Conservation (phyloP, 2,329 filamentous ascomycete species). For the Furcasterigmium furcatum region DNA sequence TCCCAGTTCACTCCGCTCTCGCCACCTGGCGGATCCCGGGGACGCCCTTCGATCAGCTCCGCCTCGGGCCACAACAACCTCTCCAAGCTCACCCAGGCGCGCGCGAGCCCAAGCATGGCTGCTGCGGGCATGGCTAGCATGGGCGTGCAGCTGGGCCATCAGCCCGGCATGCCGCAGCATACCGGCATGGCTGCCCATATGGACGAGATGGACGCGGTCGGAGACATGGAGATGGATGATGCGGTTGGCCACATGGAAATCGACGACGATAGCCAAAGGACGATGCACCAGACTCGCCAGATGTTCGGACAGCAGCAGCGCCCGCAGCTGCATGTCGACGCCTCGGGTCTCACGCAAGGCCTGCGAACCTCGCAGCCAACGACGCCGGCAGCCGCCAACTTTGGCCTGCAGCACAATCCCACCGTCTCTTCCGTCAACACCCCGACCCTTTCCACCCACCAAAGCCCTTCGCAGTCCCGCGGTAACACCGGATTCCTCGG, state of each 20-base stretch:
- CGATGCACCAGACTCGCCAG: slow-evolving; percentile 68
- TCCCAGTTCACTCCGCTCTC: slow-evolving; percentile 28
- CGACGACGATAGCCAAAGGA: slow-evolving; percentile 58
- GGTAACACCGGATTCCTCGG: slow-evolving; percentile 29
- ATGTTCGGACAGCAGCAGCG: slow-evolving; percentile 63
- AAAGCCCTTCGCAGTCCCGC: slow-evolving; percentile 51
- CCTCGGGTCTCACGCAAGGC: slow-evolving; percentile 72
- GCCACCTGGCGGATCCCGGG: slow-evolving; percentile 9
- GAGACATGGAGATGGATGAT: slow-evolving; percentile 97
- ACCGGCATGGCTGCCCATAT: slow-evolving; percentile 36
- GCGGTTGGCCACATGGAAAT: slow-evolving; percentile 64
- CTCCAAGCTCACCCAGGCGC: slow-evolving; percentile 1
- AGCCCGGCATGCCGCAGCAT: slow-evolving; percentile 33
- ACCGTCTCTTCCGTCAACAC: slow-evolving; percentile 98
- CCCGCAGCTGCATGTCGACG: slow-evolving; percentile 77
- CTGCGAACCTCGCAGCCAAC: slow-evolving; percentile 82
- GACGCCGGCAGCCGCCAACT: slow-evolving; percentile 74
- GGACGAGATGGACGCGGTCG: slow-evolving; percentile 78
- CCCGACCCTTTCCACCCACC: slow-evolving; percentile 80
- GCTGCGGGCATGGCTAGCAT: slow-evolving; percentile 9
- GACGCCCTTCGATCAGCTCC: slow-evolving; percentile 7
- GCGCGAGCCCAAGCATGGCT: slow-evolving; percentile 2
- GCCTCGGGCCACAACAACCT: slow-evolving; percentile 9
- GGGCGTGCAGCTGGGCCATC: slow-evolving; percentile 25
- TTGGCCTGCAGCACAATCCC: slow-evolving; percentile 85